Evolutionary conservation across 2,329 filamentous ascomycete species (phyloP), one percentile per base, ranked within the genome.

Genomic region (Aspergillus neoniger): DNA sequence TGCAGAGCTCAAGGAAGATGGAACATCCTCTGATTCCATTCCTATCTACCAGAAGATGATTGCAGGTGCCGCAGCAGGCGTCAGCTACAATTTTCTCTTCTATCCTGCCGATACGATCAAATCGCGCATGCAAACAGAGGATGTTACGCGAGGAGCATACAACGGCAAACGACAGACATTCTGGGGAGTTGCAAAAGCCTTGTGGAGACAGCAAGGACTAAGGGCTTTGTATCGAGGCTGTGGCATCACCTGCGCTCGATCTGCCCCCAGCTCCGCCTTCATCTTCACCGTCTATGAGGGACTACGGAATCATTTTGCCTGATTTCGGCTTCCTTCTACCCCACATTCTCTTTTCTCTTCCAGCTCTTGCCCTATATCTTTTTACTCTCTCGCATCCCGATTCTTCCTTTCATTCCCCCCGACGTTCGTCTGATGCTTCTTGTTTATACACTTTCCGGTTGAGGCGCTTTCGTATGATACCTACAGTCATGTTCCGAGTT

Each of bases 51-150:
- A 97, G 77, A 92, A 96, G 75, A 91, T 96, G 72, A 74, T 91
- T 19, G 91, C 93, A 1, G 94, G 94, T 44, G 94, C 94, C 2
- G 86, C 88, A 7, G 95, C 94, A 3, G 95, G 95, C 56, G 91
- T 97, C 80, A 88, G 88, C 38, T 99, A 99, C 80, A 99, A 99
- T 75, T 98, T 98, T 74, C 80, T 96, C 21, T 97, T 98, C 82
- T 99, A 95, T 75, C 95, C 95, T 0, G 95, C 95, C 53, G 95
- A 99, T 75, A 99, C 95, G 0, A 90, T 99, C 81, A 99, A 99
- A 80, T 96, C 91, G 17, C 88, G 94, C 51, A 96, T 99, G 88
- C 95, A 99, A 79, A 99, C 95, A 0, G 85, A 90, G 56, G 89
- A 92, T 5, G 81, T 91, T 47, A 70, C 70, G 0, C 67, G 58